A percentile compares a stretch with the other conserved stretches of the same genome.
phyloP scores from a whole-genome alignment of 2,329 filamentous ascomycete genomes.

The Ascochyta rabiei region DNA sequence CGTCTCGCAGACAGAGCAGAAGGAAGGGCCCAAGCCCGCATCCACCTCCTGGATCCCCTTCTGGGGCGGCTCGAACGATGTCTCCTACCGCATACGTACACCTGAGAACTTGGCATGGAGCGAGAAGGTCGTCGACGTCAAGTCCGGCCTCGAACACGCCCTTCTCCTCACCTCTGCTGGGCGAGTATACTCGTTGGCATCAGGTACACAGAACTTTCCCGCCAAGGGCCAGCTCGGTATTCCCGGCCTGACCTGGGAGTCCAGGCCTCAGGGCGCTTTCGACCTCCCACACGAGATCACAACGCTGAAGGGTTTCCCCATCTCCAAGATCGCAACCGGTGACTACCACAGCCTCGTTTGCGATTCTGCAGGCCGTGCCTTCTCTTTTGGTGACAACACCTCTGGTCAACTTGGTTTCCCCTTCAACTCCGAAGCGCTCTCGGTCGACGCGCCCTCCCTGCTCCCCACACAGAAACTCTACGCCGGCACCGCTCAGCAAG shows the following conservation, averaged over 20 bases:
- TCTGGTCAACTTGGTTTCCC: slow-evolving; percentile 90
- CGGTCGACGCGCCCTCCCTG: slow-evolving; percentile 71
- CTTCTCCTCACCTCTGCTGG: slow-evolving; percentile 84
- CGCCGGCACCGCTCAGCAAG: slow-evolving; percentile 64
- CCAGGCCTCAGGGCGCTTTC: slow-evolving; percentile 75
- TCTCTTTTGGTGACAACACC: slow-evolving; percentile 89
- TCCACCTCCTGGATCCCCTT: slow-evolving; percentile 76
- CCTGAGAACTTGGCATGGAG: slow-evolving; percentile 68
- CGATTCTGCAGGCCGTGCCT: slow-evolving; percentile 77
- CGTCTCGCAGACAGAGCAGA: slow-evolving; percentile 74
- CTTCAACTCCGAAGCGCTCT: slow-evolving; percentile 65
- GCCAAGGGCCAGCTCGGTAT: slow-evolving; percentile 85
- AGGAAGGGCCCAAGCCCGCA: slow-evolving; percentile 65
- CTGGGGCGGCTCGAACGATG: slow-evolving; percentile 64
- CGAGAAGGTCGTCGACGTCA: slow-evolving; percentile 76
- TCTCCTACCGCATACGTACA: slow-evolving; percentile 76
- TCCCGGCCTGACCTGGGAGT: slow-evolving; percentile 79
- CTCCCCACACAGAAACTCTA: slow-evolving; percentile 77
- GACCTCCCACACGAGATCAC: slow-evolving; percentile 83
- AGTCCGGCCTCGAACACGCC: slow-evolving; percentile 82
- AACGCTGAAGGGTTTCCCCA: slow-evolving; percentile 71
- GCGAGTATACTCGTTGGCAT: slow-evolving; percentile 86
- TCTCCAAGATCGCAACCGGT: slow-evolving; percentile 78
- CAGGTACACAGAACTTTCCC: slow-evolving; percentile 78
- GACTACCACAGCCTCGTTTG: slow-evolving; percentile 85